A percentile compares a stretch with the other conserved stretches of the same genome.
Evolutionary conservation across 139 green algal species (phyloP).

Genomic region (Spirogloea muscicola): DNA sequence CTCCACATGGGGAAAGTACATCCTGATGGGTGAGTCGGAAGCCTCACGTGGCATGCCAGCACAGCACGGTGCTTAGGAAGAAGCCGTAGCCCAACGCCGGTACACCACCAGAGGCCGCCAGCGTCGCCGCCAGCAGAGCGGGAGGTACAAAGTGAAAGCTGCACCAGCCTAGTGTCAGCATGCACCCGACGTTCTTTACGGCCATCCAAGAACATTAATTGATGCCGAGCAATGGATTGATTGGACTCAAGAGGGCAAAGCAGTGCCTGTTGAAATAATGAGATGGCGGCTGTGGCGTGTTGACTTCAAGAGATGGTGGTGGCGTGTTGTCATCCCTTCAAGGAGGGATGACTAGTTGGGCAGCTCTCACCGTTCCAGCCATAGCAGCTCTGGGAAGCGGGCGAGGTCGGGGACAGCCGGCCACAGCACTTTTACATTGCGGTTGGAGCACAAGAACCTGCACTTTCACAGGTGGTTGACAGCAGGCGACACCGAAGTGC

Average conservation of each 20-base stretch:
- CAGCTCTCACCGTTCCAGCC: slow-evolving; percentile 17
- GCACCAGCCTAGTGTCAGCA: not conserved
- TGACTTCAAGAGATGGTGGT: too few relatives aligned
- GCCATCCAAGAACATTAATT: not conserved
- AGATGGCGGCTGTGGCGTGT: too few relatives aligned
- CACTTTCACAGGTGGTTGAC: too few relatives aligned
- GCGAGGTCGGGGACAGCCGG: slow-evolving; percentile 25
- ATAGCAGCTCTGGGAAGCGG: slow-evolving; percentile 15
- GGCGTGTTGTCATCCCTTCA: too few relatives aligned
- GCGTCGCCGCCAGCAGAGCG: not conserved
- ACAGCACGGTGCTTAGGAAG: slow-evolving; percentile 32
- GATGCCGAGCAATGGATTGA: not conserved
- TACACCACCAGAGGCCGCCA: slow-evolving; percentile 4
- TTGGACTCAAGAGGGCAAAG: not conserved
- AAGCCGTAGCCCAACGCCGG: slow-evolving; percentile 25
- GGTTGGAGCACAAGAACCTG: slow-evolving; percentile 34
- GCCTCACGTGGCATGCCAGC: slow-evolving; percentile 40
- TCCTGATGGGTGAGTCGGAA: not conserved
- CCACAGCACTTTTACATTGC: slow-evolving; percentile 9
- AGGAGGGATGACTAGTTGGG: too few relatives aligned
- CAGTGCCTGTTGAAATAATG: slow-evolving; percentile 15
- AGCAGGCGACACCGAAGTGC: too few relatives aligned
- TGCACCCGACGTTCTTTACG: not conserved
- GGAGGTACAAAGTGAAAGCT: slow-evolving; percentile 38
- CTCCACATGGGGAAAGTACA: not conserved